phyloP scores from a whole-genome alignment of 192 early-diverging fungal species.

The Coemansia sp. region DNA sequence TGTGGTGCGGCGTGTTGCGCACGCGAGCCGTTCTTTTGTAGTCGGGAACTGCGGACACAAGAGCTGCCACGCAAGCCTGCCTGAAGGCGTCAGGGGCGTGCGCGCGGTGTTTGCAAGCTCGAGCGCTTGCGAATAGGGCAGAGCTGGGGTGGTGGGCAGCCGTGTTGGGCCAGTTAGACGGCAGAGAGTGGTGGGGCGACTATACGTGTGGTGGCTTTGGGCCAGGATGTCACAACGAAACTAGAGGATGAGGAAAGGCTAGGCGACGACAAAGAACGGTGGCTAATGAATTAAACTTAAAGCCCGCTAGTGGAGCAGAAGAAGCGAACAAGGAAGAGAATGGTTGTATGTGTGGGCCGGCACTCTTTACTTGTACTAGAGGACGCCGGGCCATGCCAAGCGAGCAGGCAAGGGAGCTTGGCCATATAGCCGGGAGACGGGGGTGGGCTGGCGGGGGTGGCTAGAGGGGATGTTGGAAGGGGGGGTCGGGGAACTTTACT shows the following conservation, averaged over 20 bases:
- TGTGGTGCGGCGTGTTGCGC: no score
- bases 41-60: background rate
- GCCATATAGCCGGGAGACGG: slow-evolving; percentile 1
- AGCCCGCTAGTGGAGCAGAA: background rate
- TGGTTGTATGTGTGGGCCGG: background rate
- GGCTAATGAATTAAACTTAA: slow-evolving; percentile 6
- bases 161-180: background rate
- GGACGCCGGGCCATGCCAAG: background rate
- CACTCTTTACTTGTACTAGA: slow-evolving; percentile 1
- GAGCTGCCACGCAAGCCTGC: no score
- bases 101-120: background rate
- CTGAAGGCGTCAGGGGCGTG: no score
- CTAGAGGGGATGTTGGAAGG: background rate
- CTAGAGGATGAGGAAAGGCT: background rate
- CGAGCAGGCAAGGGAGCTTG: slow-evolving; percentile 5
- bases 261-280: background rate
- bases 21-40: slow-evolving; percentile 3
- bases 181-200: background rate
- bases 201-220: background rate
- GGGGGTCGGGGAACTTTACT: slow-evolving; percentile 10
- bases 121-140: no score
- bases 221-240: background rate
- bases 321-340: background rate
- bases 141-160: background rate
- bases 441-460: slow-evolving; percentile 9